Base-by-base conservation (phyloP, 768 basidiomycete genomes). In the Termitomyces sp. region DNA sequence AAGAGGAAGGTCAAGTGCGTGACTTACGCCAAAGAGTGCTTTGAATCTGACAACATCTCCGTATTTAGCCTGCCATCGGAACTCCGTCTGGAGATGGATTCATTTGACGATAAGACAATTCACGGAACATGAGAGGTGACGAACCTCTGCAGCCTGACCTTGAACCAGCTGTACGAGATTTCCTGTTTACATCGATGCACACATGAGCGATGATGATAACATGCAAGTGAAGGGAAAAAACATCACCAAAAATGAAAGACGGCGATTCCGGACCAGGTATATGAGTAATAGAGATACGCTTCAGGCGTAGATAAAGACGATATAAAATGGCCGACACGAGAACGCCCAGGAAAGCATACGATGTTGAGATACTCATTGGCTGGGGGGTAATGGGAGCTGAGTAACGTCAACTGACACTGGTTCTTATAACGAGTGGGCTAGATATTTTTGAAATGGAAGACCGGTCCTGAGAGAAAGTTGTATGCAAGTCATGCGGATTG, bases 61-160 rank as follows among this genome's bases (percentile, higher is more conserved):
- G 61, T 74, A 81, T 62, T 69, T 62, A 33, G 71, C 69, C 66
- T 75, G 76, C 80, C 79, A 82, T 61, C 71, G 68, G 61, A 78
- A 76, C 55, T 80, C 79, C 23, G 70, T 70, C 74, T 79, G 20
- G 33, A 6, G 35, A 10, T 52, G 3, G 9, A 16, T 41, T 20
- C 18, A 55, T 43, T 4, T 2, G 30, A 59, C 14, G 50, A 26
- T 40, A 44, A 30, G 16, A 26, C 49, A 33, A 10, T 44, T 43
- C 50, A 18, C 35, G 38, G 33, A 35, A n/a, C 13, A 47, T 13
- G 35, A 44, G 20, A 43, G 23, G 13, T 53, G 23, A 62, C 59
- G 20, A 40, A 69, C 69, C 66, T 74, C 75, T 56, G 68, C 74
- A 23, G 73, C 75, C 61, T 73, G 71, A 18, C 70, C 68, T 49